These are phyloP conservation scores for Lactarius hengduanensis DNA, from an alignment of 768 basidiomycete genomes.

Conservation along the genomic window DNA sequence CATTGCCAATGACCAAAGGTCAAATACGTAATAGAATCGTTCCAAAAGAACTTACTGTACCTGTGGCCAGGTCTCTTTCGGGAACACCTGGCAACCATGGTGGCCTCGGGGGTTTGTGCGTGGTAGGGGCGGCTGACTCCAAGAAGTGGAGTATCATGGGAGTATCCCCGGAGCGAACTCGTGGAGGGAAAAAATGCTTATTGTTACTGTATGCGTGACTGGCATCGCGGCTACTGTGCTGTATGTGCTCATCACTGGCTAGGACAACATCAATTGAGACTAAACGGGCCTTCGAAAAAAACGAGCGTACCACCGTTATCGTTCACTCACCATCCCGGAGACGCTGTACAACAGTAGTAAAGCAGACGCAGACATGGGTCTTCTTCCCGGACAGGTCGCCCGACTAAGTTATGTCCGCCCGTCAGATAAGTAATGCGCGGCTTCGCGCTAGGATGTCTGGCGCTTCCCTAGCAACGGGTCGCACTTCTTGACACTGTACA, in stretches of 20 bases:
- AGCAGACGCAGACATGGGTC: background rate
- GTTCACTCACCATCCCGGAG: background rate
- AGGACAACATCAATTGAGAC: background rate
- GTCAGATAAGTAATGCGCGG: background rate
- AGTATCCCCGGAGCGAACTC: background rate
- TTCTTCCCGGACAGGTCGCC: slow-evolving; percentile 10
- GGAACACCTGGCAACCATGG: no score
- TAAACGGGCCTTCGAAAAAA: background rate
- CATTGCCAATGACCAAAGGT: no score
- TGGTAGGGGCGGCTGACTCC: no score
- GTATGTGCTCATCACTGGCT: background rate
- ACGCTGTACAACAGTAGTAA: background rate
- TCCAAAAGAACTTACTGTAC: no score
- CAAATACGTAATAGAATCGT: no score
- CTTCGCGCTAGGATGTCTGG: background rate
- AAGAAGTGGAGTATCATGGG: no score
- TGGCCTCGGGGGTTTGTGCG: no score
- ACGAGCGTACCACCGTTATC: background rate
- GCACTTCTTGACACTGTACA: no score
- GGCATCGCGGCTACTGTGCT: background rate
- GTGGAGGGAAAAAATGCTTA: background rate
- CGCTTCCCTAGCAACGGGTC: background rate
- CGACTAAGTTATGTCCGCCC: slow-evolving; percentile 8
- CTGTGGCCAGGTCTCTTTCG: no score
- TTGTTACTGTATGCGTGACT: background rate